A percentile compares a stretch with the other conserved stretches of the same genome.
These are phyloP conservation scores for Globisporangium carolinianum DNA, from an alignment of 352 stramenopile genomes.

Conservation along the genomic window DNA sequence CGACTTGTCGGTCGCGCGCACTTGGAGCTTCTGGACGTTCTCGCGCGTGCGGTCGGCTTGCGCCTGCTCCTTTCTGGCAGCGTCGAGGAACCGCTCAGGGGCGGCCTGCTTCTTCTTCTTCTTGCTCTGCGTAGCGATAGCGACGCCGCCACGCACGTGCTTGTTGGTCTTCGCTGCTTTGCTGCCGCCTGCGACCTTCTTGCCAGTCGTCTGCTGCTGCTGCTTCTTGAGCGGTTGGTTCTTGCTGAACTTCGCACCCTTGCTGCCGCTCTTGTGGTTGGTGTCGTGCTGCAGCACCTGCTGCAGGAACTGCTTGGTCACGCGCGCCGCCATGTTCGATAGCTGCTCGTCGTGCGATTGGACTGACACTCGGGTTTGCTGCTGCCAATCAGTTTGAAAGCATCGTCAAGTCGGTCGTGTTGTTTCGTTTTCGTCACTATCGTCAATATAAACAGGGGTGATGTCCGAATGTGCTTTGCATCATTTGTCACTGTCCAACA, in stretches of 20 bases:
- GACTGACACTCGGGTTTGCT: not conserved
- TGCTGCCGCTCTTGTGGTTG: conserved; percentile 1
- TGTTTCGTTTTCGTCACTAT: too few relatives aligned
- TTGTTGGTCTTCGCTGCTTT: conserved; percentile 16
- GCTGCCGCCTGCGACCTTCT: conserved; percentile 11
- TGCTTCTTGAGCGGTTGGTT: conserved; percentile 14
- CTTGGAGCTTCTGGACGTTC: conserved; percentile 63
- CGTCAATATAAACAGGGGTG: too few relatives aligned
- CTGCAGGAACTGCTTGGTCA: conserved; percentile 74
- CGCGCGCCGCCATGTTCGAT: conserved; percentile 39
- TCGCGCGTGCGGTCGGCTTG: conserved; percentile 42
- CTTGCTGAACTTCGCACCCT: conserved; percentile 10
- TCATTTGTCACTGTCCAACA: too few relatives aligned
- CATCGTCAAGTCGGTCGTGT: too few relatives aligned
- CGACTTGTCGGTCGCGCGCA: conserved; percentile 43
- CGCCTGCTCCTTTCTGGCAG: conserved; percentile 40
- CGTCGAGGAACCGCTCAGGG: conserved; percentile 47
- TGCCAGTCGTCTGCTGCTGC: conserved; percentile 15
- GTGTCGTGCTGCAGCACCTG: conserved; percentile 24
- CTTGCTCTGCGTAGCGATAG: not conserved
- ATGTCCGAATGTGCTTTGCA: too few relatives aligned
- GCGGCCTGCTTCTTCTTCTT: conserved; percentile 17
- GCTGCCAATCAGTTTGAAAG: not conserved
- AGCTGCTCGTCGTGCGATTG: not conserved
- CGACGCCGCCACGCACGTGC: not conserved